Evolutionary conservation across 2,329 filamentous ascomycete species (phyloP), one percentile per base, ranked within the genome.

Genomic region (Rutstroemia sp.): DNA sequence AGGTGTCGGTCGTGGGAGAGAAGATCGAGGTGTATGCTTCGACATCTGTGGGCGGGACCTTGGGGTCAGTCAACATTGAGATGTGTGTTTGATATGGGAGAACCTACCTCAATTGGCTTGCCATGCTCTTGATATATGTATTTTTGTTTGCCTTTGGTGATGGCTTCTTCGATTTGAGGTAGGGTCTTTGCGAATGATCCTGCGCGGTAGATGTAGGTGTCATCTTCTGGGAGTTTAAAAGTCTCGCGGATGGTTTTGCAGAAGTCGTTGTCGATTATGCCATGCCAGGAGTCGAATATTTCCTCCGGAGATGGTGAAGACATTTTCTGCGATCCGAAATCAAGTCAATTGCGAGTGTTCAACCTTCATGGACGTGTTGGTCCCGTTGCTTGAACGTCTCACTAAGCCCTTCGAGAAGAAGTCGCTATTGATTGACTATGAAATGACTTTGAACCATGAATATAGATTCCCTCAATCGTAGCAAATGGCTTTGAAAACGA

Each of bases 11-110:
- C 1, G 76, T 72, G 1, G 86, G 77, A 34, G 74, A 74, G 74
- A 90, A 90, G 65, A 91, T 76, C 49, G 79, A 74, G 39, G 81
- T 78, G 73, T 91, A 90, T 18, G 86, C 80, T 45, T 79, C 75
- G 56, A 86, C 78, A 64, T 90, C 87, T 54, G 76, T 63, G 19
- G 57, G 16, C 37, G 63, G 25, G 14, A 65, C 51, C 64, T 63
- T 49, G 1, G 10, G 52, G 52, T 63, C 57, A 62, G 49, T 65
- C 55, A 64, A 58, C 38, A 57, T 37, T 16, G 9, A 49, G 8
- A 48, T 50, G 19, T 23, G 12, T 37, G 19, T 41, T 56, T 27
- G 16, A 34, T 34, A 34, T 34, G 1, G 10, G 23, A 9, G 41
- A 5, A 5, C 2, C 9, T n/a, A 63, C 61, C 44, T 62, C 54